Evolutionary conservation across 2,329 filamentous ascomycete genomes (phyloP), one percentile per base, ranked within the genome.

Genomic region (Pseudofabraea citricarpa): DNA sequence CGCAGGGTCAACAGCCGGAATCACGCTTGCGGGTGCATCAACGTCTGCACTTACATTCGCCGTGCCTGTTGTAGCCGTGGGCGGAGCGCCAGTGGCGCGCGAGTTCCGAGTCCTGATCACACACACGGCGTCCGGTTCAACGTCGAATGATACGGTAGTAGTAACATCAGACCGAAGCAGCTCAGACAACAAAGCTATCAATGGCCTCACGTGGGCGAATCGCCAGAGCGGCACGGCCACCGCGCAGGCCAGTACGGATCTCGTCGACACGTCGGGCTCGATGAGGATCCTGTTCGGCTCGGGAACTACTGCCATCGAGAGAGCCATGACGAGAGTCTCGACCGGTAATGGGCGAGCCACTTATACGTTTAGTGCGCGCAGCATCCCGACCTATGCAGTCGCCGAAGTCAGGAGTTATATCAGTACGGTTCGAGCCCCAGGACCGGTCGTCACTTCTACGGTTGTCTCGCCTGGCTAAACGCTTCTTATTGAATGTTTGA

Each of bases 201-300:
- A 56, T 22, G 33, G 36, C 0, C 44, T 42, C 21, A 52, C 36
- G 29, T 56, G 53, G 53, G 29, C 39, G 6, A 45, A 40, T 23
- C 43, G 45, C 0, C 32, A 45, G 1, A 42, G 52, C 10, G 53
- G 53, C 22, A 55, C 52, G 2, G 48, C 54, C 12, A 46, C 50
- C 2, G 45, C 53, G 0, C 35, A 18, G 13, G 42, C 37, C 16
- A 22, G 23, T 16, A 40, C 36, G n/a, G 26, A 44, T 12, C 36
- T 44, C 8, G 26, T 40, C 15, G 22, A 40, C 18, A 12, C 35
- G 3, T 16, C 24, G 5, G 36, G 23, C 8, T 32, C 12, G 5
- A 40, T 44, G 36, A 39, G 19, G 15, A 26, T 32, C n/a, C 16
- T 21, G 7, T 40, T 44, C 20, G 36, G 36, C 3, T 33, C 13